Percentiles rank a stretch among this genome's conserved stretches.
phyloP scores from a whole-genome alignment of 257 asterid genomes.

The Solanum appendiculatum region DNA sequence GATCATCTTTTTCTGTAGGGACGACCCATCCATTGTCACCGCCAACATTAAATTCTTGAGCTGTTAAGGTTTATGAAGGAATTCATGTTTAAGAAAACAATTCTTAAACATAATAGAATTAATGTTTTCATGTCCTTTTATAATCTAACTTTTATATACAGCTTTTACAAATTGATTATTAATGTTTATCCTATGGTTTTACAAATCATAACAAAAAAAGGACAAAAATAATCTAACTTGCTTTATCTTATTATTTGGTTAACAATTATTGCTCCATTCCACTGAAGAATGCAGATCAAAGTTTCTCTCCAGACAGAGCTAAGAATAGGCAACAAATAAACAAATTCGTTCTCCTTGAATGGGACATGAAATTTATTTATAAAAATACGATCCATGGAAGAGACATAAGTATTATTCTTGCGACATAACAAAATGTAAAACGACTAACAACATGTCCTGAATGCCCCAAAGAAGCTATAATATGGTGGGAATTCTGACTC shows the following conservation, averaged over 20 bases:
- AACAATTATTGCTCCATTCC: neutral
- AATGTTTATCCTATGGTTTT: neutral
- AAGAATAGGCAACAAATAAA: neutral
- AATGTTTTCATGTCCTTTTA: too few relatives aligned
- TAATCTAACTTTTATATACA: too few relatives aligned
- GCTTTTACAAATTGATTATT: neutral
- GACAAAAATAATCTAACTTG: neutral
- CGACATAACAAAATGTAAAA: neutral
- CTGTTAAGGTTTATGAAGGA: too few relatives aligned
- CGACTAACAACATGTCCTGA: neutral
- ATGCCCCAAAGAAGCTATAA: neutral
- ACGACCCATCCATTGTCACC: slow-evolving; percentile 39
- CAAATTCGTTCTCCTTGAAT: neutral
- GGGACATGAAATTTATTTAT: neutral
- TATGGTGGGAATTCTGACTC: neutral
- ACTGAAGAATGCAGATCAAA: neutral
- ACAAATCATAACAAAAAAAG: neutral
- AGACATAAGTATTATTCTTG: neutral
- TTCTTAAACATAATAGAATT: too few relatives aligned
- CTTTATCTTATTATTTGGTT: neutral
- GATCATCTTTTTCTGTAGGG: slow-evolving; percentile 31
- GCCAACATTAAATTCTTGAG: too few relatives aligned
- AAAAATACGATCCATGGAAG: neutral
- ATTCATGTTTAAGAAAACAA: too few relatives aligned
- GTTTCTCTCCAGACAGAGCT: neutral